phyloP scores from a whole-genome alignment of 768 basidiomycete genomes.

The Paxillus ammoniavirescens region DNA sequence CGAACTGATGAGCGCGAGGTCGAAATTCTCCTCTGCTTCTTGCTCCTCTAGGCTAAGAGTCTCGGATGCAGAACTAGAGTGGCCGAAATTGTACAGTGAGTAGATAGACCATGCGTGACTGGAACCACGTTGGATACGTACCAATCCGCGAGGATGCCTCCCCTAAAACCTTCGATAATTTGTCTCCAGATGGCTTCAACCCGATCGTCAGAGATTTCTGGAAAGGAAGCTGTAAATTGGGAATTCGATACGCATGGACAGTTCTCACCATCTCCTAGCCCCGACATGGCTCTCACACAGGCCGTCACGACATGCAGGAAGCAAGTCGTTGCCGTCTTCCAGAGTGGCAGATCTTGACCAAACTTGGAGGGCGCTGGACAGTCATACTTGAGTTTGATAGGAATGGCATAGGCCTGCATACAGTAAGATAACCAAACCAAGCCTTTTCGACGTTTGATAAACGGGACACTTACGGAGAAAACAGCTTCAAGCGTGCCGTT shows the following conservation, averaged over 20 bases:
- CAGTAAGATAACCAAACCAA: neutral
- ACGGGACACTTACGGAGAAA: constrained; percentile 53
- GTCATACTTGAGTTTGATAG: constrained; percentile 92
- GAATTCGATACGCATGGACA: neutral
- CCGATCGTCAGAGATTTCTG: constrained; percentile 60
- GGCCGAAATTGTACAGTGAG: neutral
- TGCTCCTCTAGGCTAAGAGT: constrained; percentile 61
- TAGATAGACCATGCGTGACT: neutral
- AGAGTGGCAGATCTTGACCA: constrained; percentile 83
- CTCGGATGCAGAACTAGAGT: constrained; percentile 53
- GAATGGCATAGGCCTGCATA: constrained; percentile 78
- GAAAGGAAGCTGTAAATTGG: neutral
- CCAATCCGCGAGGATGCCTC: constrained; percentile 85
- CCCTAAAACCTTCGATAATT: constrained; percentile 75
- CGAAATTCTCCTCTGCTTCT: constrained; percentile 82
- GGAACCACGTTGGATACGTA: constrained; percentile 33
- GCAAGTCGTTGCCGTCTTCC: constrained; percentile 90
- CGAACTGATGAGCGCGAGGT: constrained; percentile 72
- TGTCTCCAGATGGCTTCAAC: constrained; percentile 86
- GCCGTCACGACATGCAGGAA: constrained; percentile 76
- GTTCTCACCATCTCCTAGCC: constrained; percentile 48
- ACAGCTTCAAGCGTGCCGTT: constrained; percentile 87
- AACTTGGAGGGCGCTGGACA: constrained; percentile 88
- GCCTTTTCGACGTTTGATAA: too few species aligned
- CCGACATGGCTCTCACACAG: constrained; percentile 51